Conservation (phyloP, 305 asterid species). For the Fraxinus dipetala region DNA sequence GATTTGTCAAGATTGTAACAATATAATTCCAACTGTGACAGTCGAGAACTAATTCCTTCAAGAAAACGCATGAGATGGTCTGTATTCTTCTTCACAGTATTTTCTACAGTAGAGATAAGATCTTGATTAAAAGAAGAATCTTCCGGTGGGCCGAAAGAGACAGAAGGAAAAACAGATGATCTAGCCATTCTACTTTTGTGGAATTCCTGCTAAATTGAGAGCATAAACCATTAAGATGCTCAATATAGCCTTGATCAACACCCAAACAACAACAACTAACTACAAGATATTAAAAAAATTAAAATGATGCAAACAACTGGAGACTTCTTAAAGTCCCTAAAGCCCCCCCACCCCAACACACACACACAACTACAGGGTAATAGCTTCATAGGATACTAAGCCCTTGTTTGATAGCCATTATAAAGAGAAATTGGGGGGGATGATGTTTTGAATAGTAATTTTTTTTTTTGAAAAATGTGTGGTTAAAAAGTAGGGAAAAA, state of each 20-base stretch:
- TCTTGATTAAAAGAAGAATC: conserved; percentile 67
- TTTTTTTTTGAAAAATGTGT: too few species aligned
- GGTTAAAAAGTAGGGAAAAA: too few species aligned
- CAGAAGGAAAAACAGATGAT: conserved; percentile 50
- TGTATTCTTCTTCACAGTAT: conserved; percentile 72
- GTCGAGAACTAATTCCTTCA: conserved; percentile 84
- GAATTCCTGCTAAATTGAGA: conserved; percentile 52
- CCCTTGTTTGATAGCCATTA: too few species aligned
- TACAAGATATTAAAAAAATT: background rate
- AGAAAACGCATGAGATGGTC: conserved; percentile 85
- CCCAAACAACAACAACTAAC: background rate
- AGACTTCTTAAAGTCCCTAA: background rate
- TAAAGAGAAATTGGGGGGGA: too few species aligned
- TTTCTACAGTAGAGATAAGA: conserved; percentile 58
- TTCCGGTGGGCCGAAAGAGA: conserved; percentile 66
- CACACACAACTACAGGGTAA: background rate
- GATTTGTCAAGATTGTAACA: conserved; percentile 86
- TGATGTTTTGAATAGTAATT: too few species aligned
- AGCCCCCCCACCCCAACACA: background rate
- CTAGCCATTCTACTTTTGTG: conserved; percentile 82
- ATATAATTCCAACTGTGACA: conserved; percentile 59
- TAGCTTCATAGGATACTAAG: background rate
- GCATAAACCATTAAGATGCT: background rate
- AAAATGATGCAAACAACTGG: background rate
- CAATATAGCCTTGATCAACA: background rate